Conservation (phyloP, 2,329 filamentous ascomycete species). For the Fusarium newnesense region DNA sequence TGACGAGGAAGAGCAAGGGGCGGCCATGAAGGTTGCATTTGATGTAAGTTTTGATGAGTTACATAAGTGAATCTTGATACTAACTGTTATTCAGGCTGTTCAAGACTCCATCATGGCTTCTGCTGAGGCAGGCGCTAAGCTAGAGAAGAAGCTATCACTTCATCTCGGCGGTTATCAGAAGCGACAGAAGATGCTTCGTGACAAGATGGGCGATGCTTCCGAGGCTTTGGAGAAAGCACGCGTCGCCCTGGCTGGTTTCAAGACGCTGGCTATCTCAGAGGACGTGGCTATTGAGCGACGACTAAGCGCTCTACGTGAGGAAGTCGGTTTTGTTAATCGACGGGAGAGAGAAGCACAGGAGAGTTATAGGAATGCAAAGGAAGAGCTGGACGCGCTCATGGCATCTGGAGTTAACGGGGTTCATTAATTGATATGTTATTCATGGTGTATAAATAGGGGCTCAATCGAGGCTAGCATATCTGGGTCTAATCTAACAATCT, state of each 20-base stretch:
- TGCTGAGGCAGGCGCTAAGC: slow-evolving; percentile 83
- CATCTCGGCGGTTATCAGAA: slow-evolving; percentile 92
- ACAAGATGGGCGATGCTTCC: slow-evolving; percentile 81
- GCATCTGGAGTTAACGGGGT: slow-evolving; percentile 50
- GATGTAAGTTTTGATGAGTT: slow-evolving; percentile 64
- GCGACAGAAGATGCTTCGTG: slow-evolving; percentile 80
- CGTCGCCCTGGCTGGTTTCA: slow-evolving; percentile 78
- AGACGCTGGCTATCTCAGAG: slow-evolving; percentile 81
- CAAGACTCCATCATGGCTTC: slow-evolving; percentile 78
- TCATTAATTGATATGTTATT: slow-evolving; percentile 45
- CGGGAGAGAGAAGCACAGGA: slow-evolving; percentile 94
- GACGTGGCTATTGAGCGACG: slow-evolving; percentile 78
- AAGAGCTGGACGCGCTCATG: slow-evolving; percentile 76
- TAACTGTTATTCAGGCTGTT: slow-evolving; percentile 62
- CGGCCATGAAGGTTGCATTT: slow-evolving; percentile 75
- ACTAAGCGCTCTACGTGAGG: slow-evolving; percentile 80
- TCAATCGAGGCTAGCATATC: slow-evolving; percentile 26
- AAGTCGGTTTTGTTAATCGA: slow-evolving; percentile 81
- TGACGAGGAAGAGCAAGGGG: slow-evolving; percentile 74
- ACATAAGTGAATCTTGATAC: not conserved
- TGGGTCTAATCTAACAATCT: slow-evolving; percentile 35
- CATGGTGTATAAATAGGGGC: slow-evolving; percentile 39
- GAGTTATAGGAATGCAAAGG: slow-evolving; percentile 77
- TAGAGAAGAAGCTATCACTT: slow-evolving; percentile 92
- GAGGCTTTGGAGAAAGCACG: slow-evolving; percentile 79